Evolutionary conservation across 106 monocot genomes (phyloP).

Genomic region (Dendrobium huoshanense): DNA sequence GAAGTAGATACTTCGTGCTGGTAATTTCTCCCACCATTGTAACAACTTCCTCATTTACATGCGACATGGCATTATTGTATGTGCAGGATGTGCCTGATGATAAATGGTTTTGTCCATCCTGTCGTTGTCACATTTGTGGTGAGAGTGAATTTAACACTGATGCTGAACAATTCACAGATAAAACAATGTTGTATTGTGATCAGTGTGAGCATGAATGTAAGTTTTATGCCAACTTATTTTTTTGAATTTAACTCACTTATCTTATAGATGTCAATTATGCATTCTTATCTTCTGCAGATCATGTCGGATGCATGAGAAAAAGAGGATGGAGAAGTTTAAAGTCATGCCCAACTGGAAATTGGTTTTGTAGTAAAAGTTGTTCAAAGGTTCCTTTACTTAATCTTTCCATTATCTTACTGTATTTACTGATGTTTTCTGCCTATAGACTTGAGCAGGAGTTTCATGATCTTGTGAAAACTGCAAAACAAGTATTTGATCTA

Average conservation of each 20-base stretch:
- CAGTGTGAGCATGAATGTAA: constrained; percentile 63
- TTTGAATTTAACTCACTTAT: background rate
- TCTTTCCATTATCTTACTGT: background rate
- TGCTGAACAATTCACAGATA: constrained; percentile 31
- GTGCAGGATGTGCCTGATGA: constrained; percentile 56
- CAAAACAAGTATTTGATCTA: background rate
- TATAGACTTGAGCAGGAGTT: background rate
- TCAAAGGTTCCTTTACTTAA: constrained; percentile 35
- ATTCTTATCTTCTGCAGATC: constrained; percentile 36
- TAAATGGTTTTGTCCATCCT: constrained; percentile 70
- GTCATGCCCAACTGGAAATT: constrained; percentile 45
- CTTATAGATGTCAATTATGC: background rate
- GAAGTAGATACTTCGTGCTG: background rate
- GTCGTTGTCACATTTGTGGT: constrained; percentile 55
- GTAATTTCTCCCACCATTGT: background rate
- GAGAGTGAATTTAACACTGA: constrained; percentile 44
- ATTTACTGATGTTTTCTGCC: background rate
- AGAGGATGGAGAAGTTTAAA: constrained; percentile 11
- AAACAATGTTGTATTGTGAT: constrained; percentile 61
- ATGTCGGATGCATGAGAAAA: constrained; percentile 55
- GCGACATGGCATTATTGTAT: background rate
- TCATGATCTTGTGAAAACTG: background rate
- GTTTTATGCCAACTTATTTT: constrained; percentile 10
- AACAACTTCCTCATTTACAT: background rate
- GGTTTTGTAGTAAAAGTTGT: constrained; percentile 66